phyloP scores from a whole-genome alignment of 2,329 filamentous ascomycete genomes.

The Colletotrichum spaethianum region DNA sequence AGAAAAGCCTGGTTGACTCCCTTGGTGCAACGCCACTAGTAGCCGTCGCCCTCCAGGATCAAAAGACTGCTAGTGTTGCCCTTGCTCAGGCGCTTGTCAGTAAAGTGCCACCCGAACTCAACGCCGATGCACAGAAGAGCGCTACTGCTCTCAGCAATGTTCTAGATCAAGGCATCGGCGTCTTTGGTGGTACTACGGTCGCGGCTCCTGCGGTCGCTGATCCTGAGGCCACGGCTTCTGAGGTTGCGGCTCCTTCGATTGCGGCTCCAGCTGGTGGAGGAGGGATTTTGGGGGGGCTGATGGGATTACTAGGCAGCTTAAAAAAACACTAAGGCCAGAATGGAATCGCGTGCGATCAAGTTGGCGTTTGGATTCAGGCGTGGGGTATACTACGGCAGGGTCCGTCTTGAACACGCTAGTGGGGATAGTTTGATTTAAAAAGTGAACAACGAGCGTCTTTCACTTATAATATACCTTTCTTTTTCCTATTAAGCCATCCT shows the following conservation, averaged over 20 bases:
- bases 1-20: slow-evolving; percentile 31
- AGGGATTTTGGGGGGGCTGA: slow-evolving; percentile 12
- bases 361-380: slow-evolving; percentile 11
- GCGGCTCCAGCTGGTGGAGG: not conserved
- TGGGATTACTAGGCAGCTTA: not conserved
- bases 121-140: slow-evolving; percentile 29
- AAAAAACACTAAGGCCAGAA: not conserved
- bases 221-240: too few species aligned
- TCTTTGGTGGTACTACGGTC: slow-evolving; percentile 11
- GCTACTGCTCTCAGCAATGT: slow-evolving; percentile 28
- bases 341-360: not conserved
- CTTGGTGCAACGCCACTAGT: slow-evolving; percentile 36
- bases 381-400: slow-evolving; percentile 31
- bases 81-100: slow-evolving; percentile 36
- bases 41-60: slow-evolving; percentile 36
- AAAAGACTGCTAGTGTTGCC: slow-evolving; percentile 28
- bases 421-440: not conserved
- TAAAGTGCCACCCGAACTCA: slow-evolving; percentile 26
- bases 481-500: too few species aligned
- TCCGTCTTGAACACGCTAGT: slow-evolving; percentile 16
- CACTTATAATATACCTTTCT: slow-evolving; percentile 13
- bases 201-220: not conserved
- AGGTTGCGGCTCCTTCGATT: not conserved
- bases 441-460: slow-evolving; percentile 9
- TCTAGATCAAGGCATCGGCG: slow-evolving; percentile 22